Evolutionary conservation across 1,284 basidiomycete species (phyloP), one percentile per base, ranked within the genome.

Genomic region (Ustilago esculenta): DNA sequence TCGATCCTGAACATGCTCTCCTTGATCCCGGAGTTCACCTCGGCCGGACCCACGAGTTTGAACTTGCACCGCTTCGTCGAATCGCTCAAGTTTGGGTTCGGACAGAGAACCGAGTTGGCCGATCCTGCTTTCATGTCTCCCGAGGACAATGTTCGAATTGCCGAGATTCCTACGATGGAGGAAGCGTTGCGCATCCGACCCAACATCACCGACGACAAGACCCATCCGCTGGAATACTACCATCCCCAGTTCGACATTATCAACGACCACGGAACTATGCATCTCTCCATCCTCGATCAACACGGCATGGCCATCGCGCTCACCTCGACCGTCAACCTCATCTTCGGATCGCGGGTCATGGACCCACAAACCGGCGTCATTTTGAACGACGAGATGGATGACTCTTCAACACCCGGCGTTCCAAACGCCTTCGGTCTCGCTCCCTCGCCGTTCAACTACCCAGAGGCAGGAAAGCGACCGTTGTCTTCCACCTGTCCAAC

Each of bases 361-460:
- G 75, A 74, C 15, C 48, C 53, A 0, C 33, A 58, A 14, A 72
- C 69, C 0, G 76, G 78, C 7, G 69, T 81, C 33, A 71, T 81
- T 29, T 44, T 77, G n/a, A 78, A 81, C 61, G 67, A 79, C 50
- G 82, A 84, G 61, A 84, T 84, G 84, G 84, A 85, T 74, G 84
- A 84, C 64, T 84, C 84, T 30, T 74, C 73, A 11, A 76, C 76
- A 3, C 83, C 84, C 0, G 83, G 82, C n/a, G 72, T 78, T 18
- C 65, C 76, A 10, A 84, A 84, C 54, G 70, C 81, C 0, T 84
- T 84, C 51, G 84, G 84, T 5, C 75, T 78, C 3, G 75, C 58
- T 1, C 75, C 74, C 9, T 58, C 68, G 4, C 60, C 81, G 0
- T 80, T 76, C 75, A 85, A 84, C 75, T 84, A 77, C 42, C 82